Evolutionary conservation across 257 asterid genomes (phyloP).

Genomic region (Solanum chilense): DNA sequence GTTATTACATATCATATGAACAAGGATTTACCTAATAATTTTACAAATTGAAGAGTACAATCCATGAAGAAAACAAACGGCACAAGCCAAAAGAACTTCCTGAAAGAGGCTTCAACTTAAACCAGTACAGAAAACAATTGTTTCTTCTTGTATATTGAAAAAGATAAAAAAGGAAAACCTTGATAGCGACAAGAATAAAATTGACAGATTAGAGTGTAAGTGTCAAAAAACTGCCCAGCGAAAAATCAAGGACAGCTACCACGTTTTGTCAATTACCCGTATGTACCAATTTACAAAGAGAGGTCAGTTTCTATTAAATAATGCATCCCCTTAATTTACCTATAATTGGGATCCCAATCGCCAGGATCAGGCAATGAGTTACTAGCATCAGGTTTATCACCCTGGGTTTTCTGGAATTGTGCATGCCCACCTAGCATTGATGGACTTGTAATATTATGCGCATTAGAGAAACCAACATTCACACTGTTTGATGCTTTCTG

Average conservation of each 20-base stretch:
- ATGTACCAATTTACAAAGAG: not conserved
- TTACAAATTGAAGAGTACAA: not conserved
- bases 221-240: not conserved
- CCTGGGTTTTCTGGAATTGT: constrained; percentile 33
- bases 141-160: not conserved
- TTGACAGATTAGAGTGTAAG: not conserved
- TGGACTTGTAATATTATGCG: constrained; percentile 25
- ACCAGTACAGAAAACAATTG: not conserved
- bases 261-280: not conserved
- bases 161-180: not conserved
- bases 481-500: constrained; percentile 59
- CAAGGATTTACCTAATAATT: not conserved
- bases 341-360: constrained; percentile 99
- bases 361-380: constrained; percentile 91
- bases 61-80: not conserved
- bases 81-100: not conserved
- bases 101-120: not conserved
- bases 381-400: constrained; percentile 61
- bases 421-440: constrained; percentile 16
- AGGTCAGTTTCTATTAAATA: not conserved
- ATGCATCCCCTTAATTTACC: constrained; percentile 29
- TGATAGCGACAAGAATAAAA: not conserved
- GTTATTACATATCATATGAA: not conserved
- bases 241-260: not conserved
- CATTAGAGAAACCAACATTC: constrained; percentile 38